Base-by-base conservation (phyloP, 306 rosid genomes). In the Corylus americana region DNA sequence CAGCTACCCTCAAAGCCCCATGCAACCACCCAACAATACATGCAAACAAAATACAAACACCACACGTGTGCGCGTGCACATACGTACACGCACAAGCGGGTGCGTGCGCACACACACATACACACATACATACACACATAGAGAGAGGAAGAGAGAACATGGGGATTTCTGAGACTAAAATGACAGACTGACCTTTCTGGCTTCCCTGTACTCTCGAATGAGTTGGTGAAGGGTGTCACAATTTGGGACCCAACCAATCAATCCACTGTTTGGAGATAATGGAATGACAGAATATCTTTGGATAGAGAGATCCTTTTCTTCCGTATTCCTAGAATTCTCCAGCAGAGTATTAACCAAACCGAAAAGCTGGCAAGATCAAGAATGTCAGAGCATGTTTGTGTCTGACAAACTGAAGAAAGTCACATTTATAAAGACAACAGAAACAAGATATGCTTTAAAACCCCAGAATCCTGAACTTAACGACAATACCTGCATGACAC, bases 241-340 rank as follows among this genome's bases (percentile, higher is more conserved):
- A 58, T 92, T 83, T 68, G 98, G 98, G 82, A 95, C 98, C 98
- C 98, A 95, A 78, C 91, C 98, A 78, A 95, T 95, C 75, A 95
- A 80, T 75, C 98, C 98, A 88, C 97, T 95, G 88, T 95, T 95
- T 75, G 98, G 98, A 79, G 98, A 92, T 79, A 95, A 81, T 4
- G 98, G 98, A 84, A 95, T 93, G 37, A 95, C 98, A 81, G 84
- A 63, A 86, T 95, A 95, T 79, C 98, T 92, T 82, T 91, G 73
- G 73, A 95, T 95, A 22, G 94, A 83, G 37, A 95, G 87, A 85
- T 95, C 98, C 76, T 95, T 95, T 86, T 92, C 98, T 25, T 83
- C 68, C 51, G 98, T 95, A 80, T 95, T 88, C 78, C 93, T 89
- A 54, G 97, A 85, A 85, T 95, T 95, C 81, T 91, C 92, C 68